phyloP scores from a whole-genome alignment of 2,329 filamentous ascomycete genomes.

The Alternaria sp. region DNA sequence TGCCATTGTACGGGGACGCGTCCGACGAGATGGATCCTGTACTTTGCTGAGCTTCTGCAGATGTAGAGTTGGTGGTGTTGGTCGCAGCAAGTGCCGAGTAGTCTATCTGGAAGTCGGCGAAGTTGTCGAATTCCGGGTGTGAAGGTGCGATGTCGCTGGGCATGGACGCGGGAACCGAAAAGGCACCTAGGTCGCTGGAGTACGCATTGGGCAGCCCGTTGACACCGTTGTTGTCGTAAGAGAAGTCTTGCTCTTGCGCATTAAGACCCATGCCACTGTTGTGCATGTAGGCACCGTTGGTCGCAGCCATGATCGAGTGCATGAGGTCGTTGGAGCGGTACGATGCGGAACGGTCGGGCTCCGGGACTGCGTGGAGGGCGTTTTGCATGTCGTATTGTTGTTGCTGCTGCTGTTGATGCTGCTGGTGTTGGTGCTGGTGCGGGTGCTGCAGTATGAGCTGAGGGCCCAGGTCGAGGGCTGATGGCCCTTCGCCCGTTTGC shows the following conservation, averaged over 20 bases:
- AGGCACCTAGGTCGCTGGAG: constrained; percentile 28
- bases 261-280: constrained; percentile 31
- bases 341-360: constrained; percentile 34
- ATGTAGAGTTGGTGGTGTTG: constrained; percentile 28
- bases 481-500: constrained; percentile 39
- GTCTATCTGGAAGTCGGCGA: constrained; percentile 36
- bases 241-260: constrained; percentile 34
- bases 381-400: constrained; percentile 46
- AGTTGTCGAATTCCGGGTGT: constrained; percentile 32
- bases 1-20: constrained; percentile 45
- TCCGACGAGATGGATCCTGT: constrained; percentile 41
- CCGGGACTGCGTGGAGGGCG: constrained; percentile 42
- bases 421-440: constrained; percentile 27
- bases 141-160: constrained; percentile 28
- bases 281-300: constrained; percentile 44
- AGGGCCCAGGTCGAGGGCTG: constrained; percentile 38
- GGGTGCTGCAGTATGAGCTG: constrained; percentile 42
- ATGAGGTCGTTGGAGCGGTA: constrained; percentile 44
- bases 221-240: constrained; percentile 17
- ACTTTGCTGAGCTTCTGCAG: constrained; percentile 38
- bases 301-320: constrained; percentile 47
- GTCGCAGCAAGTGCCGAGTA: constrained; percentile 33
- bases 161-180: constrained; percentile 31
- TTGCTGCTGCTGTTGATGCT: constrained; percentile 33
- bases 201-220: constrained; percentile 28